These are phyloP conservation scores for Prunus padus DNA, from an alignment of 306 rosid genomes.

Conservation along the genomic window DNA sequence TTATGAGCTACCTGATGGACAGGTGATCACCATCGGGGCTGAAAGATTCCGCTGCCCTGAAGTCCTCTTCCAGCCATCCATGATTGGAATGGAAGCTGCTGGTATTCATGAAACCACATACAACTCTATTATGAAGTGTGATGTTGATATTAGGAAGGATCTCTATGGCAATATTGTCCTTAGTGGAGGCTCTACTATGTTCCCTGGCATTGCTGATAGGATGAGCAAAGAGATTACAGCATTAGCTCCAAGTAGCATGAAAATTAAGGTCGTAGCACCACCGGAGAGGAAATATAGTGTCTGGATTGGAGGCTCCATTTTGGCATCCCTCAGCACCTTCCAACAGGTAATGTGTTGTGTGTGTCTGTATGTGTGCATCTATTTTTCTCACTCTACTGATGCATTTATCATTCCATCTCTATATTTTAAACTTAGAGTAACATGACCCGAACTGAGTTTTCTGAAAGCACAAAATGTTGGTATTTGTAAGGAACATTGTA, in stretches of 20 bases:
- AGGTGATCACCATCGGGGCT: slow-evolving; percentile 89
- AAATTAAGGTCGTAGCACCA: slow-evolving; percentile 92
- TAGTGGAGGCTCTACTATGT: slow-evolving; percentile 95
- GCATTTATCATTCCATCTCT: background rate
- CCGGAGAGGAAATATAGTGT: slow-evolving; percentile 98
- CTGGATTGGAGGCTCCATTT: slow-evolving; percentile 97
- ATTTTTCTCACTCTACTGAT: background rate
- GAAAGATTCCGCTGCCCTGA: slow-evolving; percentile 97
- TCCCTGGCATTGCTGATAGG: slow-evolving; percentile 96
- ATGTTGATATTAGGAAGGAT: slow-evolving; percentile 94
- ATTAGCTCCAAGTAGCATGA: slow-evolving; percentile 96
- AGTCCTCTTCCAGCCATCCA: slow-evolving; percentile 98
- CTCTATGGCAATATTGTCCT: slow-evolving; percentile 91
- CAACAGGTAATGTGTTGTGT: slow-evolving; percentile 65
- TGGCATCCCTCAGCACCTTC: slow-evolving; percentile 99
- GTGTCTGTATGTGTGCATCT: background rate
- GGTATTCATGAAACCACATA: slow-evolving; percentile 97
- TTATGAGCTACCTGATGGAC: slow-evolving; percentile 96
- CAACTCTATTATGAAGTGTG: slow-evolving; percentile 98
- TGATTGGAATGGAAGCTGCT: slow-evolving; percentile 94
- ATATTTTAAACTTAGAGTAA: background rate
- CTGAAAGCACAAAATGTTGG: background rate
- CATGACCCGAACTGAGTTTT: too few relatives aligned
- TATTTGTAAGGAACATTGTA: background rate
- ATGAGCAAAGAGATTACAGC: slow-evolving; percentile 98